A percentile compares a stretch with the other conserved stretches of the same genome.
These are phyloP conservation scores for Talaromyces wortmannii DNA, from an alignment of 495 filamentous ascomycete species.

Conservation along the genomic window DNA sequence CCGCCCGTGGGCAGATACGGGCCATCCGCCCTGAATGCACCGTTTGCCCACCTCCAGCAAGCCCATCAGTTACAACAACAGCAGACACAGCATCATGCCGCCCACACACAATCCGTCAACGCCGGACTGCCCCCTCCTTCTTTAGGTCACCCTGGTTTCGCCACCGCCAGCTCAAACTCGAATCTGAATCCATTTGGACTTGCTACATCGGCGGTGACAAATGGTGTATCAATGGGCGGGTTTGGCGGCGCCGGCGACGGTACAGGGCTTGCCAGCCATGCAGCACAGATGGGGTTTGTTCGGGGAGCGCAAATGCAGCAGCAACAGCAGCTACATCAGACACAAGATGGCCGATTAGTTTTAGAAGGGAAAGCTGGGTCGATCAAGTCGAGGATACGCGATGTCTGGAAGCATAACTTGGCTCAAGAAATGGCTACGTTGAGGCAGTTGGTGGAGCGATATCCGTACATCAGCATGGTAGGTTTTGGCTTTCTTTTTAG, in stretches of 20 bases:
- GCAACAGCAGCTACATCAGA: constrained; percentile 39
- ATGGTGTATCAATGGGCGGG: constrained; percentile 48
- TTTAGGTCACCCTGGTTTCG: constrained; percentile 54
- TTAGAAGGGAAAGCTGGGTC: constrained; percentile 35
- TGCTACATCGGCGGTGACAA: constrained; percentile 42
- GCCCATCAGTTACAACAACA: constrained; percentile 20
- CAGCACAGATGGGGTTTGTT: constrained; percentile 78
- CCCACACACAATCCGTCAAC: constrained; percentile 45
- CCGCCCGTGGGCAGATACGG: constrained; percentile 47
- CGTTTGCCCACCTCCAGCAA: constrained; percentile 45
- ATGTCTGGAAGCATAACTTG: constrained; percentile 90
- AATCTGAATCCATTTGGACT: constrained; percentile 63
- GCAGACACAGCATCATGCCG: constrained; percentile 38
- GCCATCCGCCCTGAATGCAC: constrained; percentile 41
- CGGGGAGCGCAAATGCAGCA: constrained; percentile 69
- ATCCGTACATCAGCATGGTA: constrained; percentile 96
- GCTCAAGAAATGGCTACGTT: constrained; percentile 81
- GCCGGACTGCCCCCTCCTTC: constrained; percentile 54
- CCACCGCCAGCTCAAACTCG: constrained; percentile 50
- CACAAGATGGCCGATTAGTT: constrained; percentile 34
- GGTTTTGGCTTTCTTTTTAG: constrained; percentile 12
- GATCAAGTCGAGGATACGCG: constrained; percentile 72
- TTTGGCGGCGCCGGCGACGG: constrained; percentile 56
- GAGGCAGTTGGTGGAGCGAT: constrained; percentile 75
- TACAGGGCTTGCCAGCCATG: constrained; percentile 82